Percentiles rank a stretch among this genome's conserved stretches.
These are phyloP conservation scores for Steccherinum ochraceum DNA, from an alignment of 768 basidiomycete species.

Conservation along the genomic window DNA sequence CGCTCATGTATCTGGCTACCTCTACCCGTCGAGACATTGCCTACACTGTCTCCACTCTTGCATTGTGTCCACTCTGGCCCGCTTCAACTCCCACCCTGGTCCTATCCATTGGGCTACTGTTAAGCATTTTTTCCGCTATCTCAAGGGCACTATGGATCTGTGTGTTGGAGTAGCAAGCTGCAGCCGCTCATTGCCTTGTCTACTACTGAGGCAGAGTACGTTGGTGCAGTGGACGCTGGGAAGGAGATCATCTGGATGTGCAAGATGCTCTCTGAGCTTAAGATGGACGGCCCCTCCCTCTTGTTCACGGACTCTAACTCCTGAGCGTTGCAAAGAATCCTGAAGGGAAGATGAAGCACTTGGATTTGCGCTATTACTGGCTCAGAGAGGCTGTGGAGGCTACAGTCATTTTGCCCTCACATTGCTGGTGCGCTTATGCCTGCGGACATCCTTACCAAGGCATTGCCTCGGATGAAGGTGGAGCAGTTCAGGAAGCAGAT, in stretches of 20 bases:
- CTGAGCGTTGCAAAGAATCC: neutral
- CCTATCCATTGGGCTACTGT: conserved; percentile 30
- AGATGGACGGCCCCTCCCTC: neutral
- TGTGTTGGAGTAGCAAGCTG: conserved; percentile 31
- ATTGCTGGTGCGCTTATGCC: too few relatives aligned
- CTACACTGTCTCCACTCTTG: conserved; percentile 22
- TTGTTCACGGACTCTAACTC: neutral
- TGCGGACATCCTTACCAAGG: neutral
- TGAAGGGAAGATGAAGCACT: neutral
- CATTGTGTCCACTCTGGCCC: conserved; percentile 24
- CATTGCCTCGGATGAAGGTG: neutral
- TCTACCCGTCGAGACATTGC: conserved; percentile 30
- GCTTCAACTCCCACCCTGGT: conserved; percentile 28
- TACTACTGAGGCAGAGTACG: conserved; percentile 34
- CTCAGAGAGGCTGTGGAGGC: neutral
- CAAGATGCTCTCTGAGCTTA: neutral
- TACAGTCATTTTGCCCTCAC: neutral
- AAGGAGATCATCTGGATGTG: neutral
- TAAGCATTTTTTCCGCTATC: conserved; percentile 35
- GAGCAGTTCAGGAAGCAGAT: neutral
- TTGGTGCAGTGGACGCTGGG: conserved; percentile 15
- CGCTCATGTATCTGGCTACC: conserved; percentile 22
- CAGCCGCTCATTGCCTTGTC: conserved; percentile 33
- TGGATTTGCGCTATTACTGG: neutral
- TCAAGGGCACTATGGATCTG: conserved; percentile 28